Conservation (phyloP, 1,284 basidiomycete genomes). For the Malassezia pachydermatis region DNA sequence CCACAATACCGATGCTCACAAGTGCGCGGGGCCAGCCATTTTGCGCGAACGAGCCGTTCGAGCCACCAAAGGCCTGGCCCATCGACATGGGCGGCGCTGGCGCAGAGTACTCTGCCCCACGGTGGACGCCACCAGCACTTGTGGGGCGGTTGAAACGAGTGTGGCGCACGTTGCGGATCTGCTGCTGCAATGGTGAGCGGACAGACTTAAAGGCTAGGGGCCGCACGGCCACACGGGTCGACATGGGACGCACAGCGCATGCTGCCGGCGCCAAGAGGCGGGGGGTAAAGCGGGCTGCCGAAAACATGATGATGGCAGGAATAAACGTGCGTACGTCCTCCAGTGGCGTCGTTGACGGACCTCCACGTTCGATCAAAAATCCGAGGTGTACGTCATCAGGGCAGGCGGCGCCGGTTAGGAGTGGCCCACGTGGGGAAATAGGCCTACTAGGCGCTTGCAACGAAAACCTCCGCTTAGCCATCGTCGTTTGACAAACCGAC, state of each 20-base stretch:
- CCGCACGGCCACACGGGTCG: not conserved
- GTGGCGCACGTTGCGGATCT: slow-evolving; percentile 14
- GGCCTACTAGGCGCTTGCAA: too few species aligned
- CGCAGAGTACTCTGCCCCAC: not conserved
- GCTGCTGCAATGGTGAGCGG: slow-evolving; percentile 8
- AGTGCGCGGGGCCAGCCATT: slow-evolving; percentile 36
- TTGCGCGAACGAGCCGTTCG: not conserved
- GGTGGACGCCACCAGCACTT: not conserved
- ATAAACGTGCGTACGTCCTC: too few species aligned
- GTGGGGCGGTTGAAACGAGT: slow-evolving; percentile 14
- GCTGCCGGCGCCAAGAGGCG: not conserved
- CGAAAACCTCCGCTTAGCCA: too few species aligned
- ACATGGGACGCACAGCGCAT: not conserved
- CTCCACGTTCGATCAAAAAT: too few species aligned
- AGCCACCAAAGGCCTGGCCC: not conserved
- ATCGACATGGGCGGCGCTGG: not conserved
- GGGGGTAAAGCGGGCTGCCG: not conserved
- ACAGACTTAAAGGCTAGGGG: not conserved
- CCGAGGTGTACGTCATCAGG: too few species aligned
- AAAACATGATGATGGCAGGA: slow-evolving; percentile 4
- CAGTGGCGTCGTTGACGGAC: too few species aligned
- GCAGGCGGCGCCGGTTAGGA: too few species aligned
- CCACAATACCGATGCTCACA: slow-evolving; percentile 39
- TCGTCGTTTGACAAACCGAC: too few species aligned
- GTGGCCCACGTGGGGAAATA: too few species aligned